Base-by-base conservation (phyloP, 179 eudicot genomes). In the Amaranthus tricolor region DNA sequence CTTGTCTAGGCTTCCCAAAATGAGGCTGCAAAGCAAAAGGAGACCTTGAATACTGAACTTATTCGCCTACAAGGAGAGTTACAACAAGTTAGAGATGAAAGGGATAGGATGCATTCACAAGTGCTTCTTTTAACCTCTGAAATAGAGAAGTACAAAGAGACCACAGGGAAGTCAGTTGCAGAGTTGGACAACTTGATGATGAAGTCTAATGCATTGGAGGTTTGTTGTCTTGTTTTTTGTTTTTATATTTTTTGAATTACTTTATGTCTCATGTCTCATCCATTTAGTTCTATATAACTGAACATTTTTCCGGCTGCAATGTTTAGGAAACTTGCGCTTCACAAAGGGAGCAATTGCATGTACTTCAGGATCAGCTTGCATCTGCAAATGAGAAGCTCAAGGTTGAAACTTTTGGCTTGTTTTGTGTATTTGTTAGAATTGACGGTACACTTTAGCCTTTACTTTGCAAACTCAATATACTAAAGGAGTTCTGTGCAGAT, bases 31-130 rank as follows among this genome's bases (percentile, higher is more conserved):
- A 83, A 83, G 75, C 89, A 86, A 72, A 90, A 86, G 52, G 89
- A 87, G 71, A 52, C 69, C 11, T 65, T 86, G 50, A 75, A 7
- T 52, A 82, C 50, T 63, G 96, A 90, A 66, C 78, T 89, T 73
- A 83, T 64, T 63, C 72, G 86, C 66, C 74, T 87, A 47, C 75
- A 89, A 76, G 86, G 77, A 62, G 96, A 90, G 68, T 54, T 90
- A 64, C 89, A 87, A 51, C 91, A 84, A 69, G 87, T 85, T 6
- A 79, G 93, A 79, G 96, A 87, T 14, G 96, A 90, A n/a, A 88
- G 92, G 69, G 93, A 90, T 56, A 66, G 88, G 13, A 83, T 81
- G 54, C 79, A 77, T 17, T 62, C 80, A 7, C 81, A 81, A 70
- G 83, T 89, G 69, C 83, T 86, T 53, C 52, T 53, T 49, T 83